Evolutionary conservation across 768 basidiomycete species (phyloP).

Genomic region (Calocybe indica): DNA sequence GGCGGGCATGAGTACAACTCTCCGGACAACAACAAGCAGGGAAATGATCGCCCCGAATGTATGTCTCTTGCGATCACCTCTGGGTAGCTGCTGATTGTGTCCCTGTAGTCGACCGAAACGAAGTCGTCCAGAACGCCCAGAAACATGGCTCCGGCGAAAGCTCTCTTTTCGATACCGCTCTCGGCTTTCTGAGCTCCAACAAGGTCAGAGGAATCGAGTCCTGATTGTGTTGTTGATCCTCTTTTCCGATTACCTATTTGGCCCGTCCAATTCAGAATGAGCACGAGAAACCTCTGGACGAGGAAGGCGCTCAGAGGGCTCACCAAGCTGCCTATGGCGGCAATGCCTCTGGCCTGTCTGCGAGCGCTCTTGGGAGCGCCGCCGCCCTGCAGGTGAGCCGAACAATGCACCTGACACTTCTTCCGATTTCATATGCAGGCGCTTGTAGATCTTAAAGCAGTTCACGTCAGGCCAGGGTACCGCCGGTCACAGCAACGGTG

Average conservation of each 20-base stretch:
- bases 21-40: slow-evolving; percentile 36
- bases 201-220: slow-evolving; percentile 27
- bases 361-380: slow-evolving; percentile 64
- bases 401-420: neutral
- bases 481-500: slow-evolving; percentile 29
- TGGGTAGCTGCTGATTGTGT: neutral
- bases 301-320: slow-evolving; percentile 52
- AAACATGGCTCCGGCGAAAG: slow-evolving; percentile 50
- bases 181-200: slow-evolving; percentile 46
- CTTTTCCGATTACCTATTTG: neutral
- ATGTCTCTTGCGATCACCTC: slow-evolving; percentile 8
- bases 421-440: neutral
- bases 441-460: slow-evolving; percentile 50
- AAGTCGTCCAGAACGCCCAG: slow-evolving; percentile 53
- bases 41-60: slow-evolving; percentile 22
- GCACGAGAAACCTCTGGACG: slow-evolving; percentile 60
- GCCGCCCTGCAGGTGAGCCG: slow-evolving; percentile 63
- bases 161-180: slow-evolving; percentile 50
- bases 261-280: slow-evolving; percentile 28
- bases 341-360: slow-evolving; percentile 45
- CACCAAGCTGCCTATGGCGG: slow-evolving; percentile 60
- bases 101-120: slow-evolving; percentile 53
- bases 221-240: neutral
- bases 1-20: slow-evolving; percentile 63
- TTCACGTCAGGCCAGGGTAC: slow-evolving; percentile 51